phyloP scores from a whole-genome alignment of 805 yeast species.

The Torulaspora gathmanii region DNA sequence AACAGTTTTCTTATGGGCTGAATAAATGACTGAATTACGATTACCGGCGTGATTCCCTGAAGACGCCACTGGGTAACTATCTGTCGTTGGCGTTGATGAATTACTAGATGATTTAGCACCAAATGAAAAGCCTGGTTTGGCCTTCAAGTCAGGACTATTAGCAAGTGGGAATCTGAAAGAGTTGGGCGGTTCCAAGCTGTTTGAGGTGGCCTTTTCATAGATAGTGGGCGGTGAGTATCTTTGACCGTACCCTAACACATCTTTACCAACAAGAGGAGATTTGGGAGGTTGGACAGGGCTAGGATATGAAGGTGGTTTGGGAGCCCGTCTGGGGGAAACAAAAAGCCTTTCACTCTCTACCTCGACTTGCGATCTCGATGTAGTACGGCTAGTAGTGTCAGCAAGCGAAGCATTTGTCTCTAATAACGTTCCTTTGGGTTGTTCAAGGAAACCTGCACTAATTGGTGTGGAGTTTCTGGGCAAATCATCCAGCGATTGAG shows the following conservation, averaged over 20 bases:
- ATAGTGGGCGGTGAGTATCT: constrained; percentile 28
- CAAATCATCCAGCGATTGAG: constrained; percentile 25
- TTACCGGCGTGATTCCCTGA: constrained; percentile 13
- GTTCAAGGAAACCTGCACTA: background rate
- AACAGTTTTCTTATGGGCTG: constrained; percentile 27
- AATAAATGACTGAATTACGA: constrained; percentile 21
- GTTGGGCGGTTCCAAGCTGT: constrained; percentile 7
- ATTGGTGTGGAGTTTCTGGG: constrained; percentile 8
- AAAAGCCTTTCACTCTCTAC: constrained; percentile 36
- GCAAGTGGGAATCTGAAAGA: constrained; percentile 8
- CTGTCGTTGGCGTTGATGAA: constrained; percentile 7
- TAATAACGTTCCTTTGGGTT: background rate
- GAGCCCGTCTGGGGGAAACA: constrained; percentile 68
- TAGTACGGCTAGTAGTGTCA: background rate
- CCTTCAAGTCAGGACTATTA: constrained; percentile 6
- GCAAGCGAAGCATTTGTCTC: constrained; percentile 14
- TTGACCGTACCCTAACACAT: constrained; percentile 6
- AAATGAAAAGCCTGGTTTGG: constrained; percentile 6
- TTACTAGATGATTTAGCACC: constrained; percentile 6
- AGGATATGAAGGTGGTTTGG: constrained; percentile 56
- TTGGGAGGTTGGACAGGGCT: constrained; percentile 40
- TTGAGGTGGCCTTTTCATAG: constrained; percentile 19
- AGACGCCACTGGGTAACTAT: constrained; percentile 1
- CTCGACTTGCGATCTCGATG: constrained; percentile 6
- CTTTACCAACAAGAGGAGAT: constrained; percentile 26